A percentile compares a stretch with the other conserved stretches of the same genome.
phyloP scores from a whole-genome alignment of 805 yeast species.

The Teunomyces funiuensis region DNA sequence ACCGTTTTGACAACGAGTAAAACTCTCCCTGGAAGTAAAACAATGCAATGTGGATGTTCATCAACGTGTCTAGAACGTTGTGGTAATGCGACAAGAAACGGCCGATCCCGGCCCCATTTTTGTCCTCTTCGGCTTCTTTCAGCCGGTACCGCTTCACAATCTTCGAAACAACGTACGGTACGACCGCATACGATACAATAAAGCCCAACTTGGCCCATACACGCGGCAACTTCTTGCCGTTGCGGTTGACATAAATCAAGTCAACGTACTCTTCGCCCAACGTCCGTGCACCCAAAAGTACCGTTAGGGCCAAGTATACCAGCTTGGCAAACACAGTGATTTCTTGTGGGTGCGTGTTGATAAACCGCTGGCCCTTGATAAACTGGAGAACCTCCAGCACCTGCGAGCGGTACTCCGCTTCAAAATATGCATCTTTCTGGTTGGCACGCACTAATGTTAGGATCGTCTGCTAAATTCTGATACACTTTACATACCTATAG shows the following conservation, averaged over 20 bases:
- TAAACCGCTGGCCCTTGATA: conserved; percentile 61
- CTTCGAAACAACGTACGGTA: conserved; percentile 55
- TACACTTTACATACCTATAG: conserved; percentile 57
- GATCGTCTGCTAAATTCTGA: conserved; percentile 10
- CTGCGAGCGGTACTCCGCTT: conserved; percentile 51
- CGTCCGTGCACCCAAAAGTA: conserved; percentile 73
- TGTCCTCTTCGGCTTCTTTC: conserved; percentile 16
- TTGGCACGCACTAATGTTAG: conserved; percentile 65
- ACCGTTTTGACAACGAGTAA: conserved; percentile 72
- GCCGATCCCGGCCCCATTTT: conserved; percentile 4
- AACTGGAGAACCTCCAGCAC: conserved; percentile 55
- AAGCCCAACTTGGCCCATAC: conserved; percentile 52
- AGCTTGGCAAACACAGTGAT: conserved; percentile 57
- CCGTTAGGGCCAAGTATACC: conserved; percentile 71
- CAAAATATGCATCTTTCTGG: conserved; percentile 83
- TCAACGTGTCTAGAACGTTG: conserved; percentile 49
- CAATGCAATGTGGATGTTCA: conserved; percentile 72
- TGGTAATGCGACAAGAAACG: conserved; percentile 39
- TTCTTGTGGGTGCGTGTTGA: conserved; percentile 63
- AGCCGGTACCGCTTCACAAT: conserved; percentile 17
- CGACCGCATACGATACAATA: conserved; percentile 55
- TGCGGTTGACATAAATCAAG: conserved; percentile 57
- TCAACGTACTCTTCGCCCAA: conserved; percentile 95
- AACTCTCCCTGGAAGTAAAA: conserved; percentile 84
- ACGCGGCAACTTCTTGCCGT: conserved; percentile 52